These are phyloP conservation scores for Alternaria longipes DNA, from an alignment of 2,329 filamentous ascomycete species.

Conservation along the genomic window DNA sequence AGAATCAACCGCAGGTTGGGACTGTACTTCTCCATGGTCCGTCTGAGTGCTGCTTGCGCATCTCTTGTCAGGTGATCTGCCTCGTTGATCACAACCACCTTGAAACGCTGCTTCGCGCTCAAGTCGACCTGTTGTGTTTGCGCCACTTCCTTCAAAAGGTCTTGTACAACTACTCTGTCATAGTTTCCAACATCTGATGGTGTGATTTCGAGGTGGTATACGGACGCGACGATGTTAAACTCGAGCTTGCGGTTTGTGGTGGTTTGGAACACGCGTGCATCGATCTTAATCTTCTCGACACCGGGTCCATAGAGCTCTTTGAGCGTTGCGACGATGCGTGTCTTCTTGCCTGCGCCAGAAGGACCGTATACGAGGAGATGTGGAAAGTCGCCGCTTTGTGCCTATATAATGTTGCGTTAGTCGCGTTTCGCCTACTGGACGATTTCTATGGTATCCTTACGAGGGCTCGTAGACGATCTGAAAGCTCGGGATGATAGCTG, in stretches of 20 bases:
- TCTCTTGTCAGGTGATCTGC: constrained; percentile 93
- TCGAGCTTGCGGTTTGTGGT: constrained; percentile 96
- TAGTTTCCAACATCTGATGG: constrained; percentile 97
- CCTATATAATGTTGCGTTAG: constrained; percentile 61
- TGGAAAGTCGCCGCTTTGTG: constrained; percentile 95
- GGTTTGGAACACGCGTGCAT: constrained; percentile 95
- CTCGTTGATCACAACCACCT: constrained; percentile 99
- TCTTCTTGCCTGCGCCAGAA: constrained; percentile 97
- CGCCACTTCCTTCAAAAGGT: constrained; percentile 95
- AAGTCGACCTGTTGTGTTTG: constrained; percentile 99
- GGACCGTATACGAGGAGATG: constrained; percentile 97
- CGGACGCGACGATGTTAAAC: constrained; percentile 97
- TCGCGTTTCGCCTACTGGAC: constrained; percentile 8
- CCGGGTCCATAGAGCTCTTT: constrained; percentile 95
- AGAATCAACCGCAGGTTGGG: constrained; percentile 92
- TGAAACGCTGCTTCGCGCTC: constrained; percentile 89
- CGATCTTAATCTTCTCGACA: constrained; percentile 99
- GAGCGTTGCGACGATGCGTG: constrained; percentile 90
- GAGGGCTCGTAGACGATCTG: constrained; percentile 83
- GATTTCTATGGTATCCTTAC: constrained; percentile 60
- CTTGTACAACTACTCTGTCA: constrained; percentile 94
- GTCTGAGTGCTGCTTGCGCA: constrained; percentile 90
- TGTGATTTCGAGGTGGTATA: constrained; percentile 98
- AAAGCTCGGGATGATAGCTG: constrained; percentile 89
- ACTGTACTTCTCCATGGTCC: constrained; percentile 99